Base-by-base conservation (phyloP, 345 rosid species). In the Eucalyptus brandiana region DNA sequence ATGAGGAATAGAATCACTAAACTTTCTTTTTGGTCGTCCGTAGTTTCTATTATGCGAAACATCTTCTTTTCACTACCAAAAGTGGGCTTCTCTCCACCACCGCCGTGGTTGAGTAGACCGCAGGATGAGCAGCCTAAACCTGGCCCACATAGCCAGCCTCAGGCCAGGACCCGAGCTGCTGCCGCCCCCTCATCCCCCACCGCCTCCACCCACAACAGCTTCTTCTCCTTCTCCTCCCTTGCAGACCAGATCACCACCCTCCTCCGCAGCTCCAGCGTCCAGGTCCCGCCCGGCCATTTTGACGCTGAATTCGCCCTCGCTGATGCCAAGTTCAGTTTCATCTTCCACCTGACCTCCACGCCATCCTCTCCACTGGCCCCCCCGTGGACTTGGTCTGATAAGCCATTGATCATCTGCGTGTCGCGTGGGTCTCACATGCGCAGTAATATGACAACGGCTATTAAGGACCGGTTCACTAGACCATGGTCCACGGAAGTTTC, bases 31-130 rank as follows among this genome's bases (percentile, higher is more conserved):
- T 69, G 80, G 42, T 34, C 44, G 42, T 69, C 80, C 42, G 7
- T 69, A 34, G 11, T 34, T 24, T 69, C 42, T 18, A 69, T 34
- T 5, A 17, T 17, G 80, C 11, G 37, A 34, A 69, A 34, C 24
- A 34, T 32, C 80, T 69, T 34, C 24, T 34, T 34, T 69, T 69
- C 42, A 5, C 42, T 32, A 32, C 12, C 23, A n/a, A 67, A n/a
- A 14, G 80, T 4, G 80, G 80, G 40, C 40, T 67, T 34, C 69
- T 60, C 26, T 32, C 50, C 12, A 23, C 48, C 47, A 9, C 69
- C 32, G 91, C 87, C 86, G 94, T 98, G 98, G 99, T 96, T 80
- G 97, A 97, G 98, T 97, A 13, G 99, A 98, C 96, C 92, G 98
- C 92, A 93, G 99, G 58, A 94, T 95, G 96, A 88, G 95, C 91